phyloP scores from a whole-genome alignment of 2,329 filamentous ascomycete genomes.

The Pyricularia sp. region DNA sequence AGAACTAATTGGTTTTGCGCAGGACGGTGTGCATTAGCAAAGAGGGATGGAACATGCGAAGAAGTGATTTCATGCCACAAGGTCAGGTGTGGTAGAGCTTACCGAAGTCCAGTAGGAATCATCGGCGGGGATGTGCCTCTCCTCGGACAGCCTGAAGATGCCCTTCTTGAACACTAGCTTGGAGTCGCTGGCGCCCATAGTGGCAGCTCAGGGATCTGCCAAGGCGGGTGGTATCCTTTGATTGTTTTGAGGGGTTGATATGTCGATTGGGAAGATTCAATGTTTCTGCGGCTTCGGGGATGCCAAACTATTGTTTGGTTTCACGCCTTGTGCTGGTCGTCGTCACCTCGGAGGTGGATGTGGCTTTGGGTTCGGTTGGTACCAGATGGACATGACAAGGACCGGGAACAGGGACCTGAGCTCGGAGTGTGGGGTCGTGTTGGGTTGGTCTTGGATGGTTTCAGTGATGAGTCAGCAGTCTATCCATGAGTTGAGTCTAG shows the following conservation, averaged over 20 bases:
- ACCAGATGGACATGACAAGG: not conserved
- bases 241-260: not conserved
- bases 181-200: slow-evolving; percentile 95
- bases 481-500: not conserved
- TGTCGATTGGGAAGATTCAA: not conserved
- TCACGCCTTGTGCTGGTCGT: not conserved
- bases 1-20: slow-evolving; percentile 51
- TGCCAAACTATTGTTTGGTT: not conserved
- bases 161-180: slow-evolving; percentile 98
- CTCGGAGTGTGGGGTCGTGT: not conserved
- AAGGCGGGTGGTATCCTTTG: not conserved
- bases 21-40: slow-evolving; percentile 5
- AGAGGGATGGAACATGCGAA: not conserved
- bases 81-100: slow-evolving; percentile 19
- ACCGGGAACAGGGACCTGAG: not conserved
- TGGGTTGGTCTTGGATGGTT: not conserved
- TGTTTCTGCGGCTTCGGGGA: not conserved
- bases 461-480: not conserved
- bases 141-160: slow-evolving; percentile 92
- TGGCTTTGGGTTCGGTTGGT: not conserved
- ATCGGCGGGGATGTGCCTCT: slow-evolving; percentile 72
- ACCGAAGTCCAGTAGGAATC: slow-evolving; percentile 91
- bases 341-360: not conserved
- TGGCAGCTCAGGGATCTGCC: slow-evolving; percentile 8
- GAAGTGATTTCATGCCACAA: not conserved